Conservation (phyloP, 75 land plant species). For the Selaginella tamariscina region DNA sequence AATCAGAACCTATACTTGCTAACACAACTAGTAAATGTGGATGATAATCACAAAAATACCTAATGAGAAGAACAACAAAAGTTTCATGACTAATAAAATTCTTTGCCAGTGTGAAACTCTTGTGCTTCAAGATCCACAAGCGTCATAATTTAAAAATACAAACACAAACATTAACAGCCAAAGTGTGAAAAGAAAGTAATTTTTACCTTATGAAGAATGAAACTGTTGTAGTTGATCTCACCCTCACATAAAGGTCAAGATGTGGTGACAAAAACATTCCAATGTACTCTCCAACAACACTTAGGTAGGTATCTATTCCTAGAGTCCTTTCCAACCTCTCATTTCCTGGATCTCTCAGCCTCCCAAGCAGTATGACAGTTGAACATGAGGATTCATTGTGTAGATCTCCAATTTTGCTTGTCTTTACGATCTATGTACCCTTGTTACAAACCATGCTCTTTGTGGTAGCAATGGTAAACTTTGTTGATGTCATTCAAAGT, state of each 20-base stretch:
- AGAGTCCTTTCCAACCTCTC: background rate
- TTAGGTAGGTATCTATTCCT: background rate
- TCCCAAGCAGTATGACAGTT: too few relatives aligned
- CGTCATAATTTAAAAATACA: slow-evolving; percentile 8
- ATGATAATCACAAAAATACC: background rate
- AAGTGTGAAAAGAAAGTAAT: slow-evolving; percentile 4
- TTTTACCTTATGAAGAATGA: slow-evolving; percentile 8
- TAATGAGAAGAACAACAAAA: background rate
- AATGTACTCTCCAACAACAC: slow-evolving; percentile 6
- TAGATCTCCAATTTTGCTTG: background rate
- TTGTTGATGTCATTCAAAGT: slow-evolving; percentile 6
- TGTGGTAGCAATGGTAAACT: background rate
- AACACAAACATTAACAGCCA: background rate
- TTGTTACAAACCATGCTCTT: slow-evolving; percentile 6
- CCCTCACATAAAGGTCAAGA: background rate
- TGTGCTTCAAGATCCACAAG: slow-evolving; percentile 7
- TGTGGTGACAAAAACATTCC: slow-evolving; percentile 8
- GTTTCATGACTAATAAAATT: slow-evolving; percentile 1
- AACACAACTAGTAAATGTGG: background rate
- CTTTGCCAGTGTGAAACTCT: background rate
- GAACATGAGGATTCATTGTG: background rate
- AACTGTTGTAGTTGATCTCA: too few relatives aligned
- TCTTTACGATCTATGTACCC: background rate
- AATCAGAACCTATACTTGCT: background rate
- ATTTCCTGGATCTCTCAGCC: background rate